phyloP scores from a whole-genome alignment of 2,329 filamentous ascomycete genomes.

The Arthrobotrys conoides region DNA sequence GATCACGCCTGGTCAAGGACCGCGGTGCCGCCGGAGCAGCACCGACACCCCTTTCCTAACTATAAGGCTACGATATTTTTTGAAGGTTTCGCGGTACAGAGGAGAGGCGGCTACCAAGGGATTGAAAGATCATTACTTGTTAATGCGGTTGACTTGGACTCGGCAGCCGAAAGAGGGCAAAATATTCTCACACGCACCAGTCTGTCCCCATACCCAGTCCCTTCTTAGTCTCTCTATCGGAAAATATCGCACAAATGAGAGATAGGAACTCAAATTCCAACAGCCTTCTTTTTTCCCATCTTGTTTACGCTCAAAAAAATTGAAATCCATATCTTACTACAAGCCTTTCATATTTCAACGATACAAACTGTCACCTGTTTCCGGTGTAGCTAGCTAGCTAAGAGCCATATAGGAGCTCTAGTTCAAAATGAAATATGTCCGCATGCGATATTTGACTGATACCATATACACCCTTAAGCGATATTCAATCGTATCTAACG shows the following conservation, averaged over 20 bases:
- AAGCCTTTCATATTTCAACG: background rate
- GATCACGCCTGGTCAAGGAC: background rate
- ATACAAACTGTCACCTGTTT: no score
- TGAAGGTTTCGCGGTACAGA: background rate
- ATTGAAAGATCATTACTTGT: conserved; percentile 1
- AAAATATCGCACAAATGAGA: background rate
- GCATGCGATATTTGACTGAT: no score
- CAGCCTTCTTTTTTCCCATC: no score
- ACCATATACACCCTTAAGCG: no score
- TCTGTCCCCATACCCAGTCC: no score
- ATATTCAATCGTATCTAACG: no score
- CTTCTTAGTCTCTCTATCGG: background rate
- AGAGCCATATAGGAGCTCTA: no score
- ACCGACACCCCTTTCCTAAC: background rate
- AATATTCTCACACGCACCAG: background rate
- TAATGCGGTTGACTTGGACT: background rate
- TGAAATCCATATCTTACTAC: background rate
- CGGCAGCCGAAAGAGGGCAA: background rate
- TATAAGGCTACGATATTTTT: background rate
- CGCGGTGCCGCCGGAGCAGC: background rate
- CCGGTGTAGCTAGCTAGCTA: no score
- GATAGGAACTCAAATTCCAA: background rate
- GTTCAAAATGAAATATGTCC: no score
- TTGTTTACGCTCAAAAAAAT: no score
- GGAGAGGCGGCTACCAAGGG: background rate